A percentile compares a stretch with the other conserved stretches of the same genome.
Conservation (phyloP, 345 rosid species). For the Dovyalis caffra region DNA sequence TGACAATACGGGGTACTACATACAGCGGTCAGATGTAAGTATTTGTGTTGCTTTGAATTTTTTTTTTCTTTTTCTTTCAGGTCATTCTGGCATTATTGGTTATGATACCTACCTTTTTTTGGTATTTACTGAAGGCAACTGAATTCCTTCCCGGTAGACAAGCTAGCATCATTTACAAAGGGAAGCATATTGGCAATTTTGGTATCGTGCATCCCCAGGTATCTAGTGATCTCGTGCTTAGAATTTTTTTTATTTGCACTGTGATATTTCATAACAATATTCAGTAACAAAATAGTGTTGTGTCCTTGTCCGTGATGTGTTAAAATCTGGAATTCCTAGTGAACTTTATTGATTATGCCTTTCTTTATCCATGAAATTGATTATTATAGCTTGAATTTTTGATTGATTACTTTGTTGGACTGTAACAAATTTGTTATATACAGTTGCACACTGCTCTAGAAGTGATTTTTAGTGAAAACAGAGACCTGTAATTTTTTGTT, state of each 20-base stretch:
- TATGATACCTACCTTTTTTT: background rate
- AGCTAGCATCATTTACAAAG: slow-evolving; percentile 75
- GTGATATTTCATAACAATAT: background rate
- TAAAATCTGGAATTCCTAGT: background rate
- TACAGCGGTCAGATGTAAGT: slow-evolving; percentile 65
- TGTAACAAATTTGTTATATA: background rate
- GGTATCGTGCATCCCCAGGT: slow-evolving; percentile 95
- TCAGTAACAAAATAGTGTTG: background rate
- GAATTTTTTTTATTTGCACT: background rate
- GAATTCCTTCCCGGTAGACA: slow-evolving; percentile 81
- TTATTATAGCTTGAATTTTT: background rate
- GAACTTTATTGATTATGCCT: background rate
- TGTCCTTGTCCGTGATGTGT: background rate
- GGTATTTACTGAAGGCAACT: slow-evolving; percentile 53
- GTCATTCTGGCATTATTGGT: background rate
- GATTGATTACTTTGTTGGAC: background rate
- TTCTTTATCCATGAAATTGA: background rate
- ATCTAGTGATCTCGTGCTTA: background rate
- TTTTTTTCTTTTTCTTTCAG: slow-evolving; percentile 15
- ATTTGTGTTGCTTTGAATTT: background rate
- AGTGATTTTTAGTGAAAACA: background rate
- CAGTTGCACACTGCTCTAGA: background rate
- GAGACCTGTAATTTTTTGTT: background rate
- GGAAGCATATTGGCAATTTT: slow-evolving; percentile 65
- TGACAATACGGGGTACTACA: slow-evolving; percentile 58